Conservation (phyloP, 768 basidiomycete species). For the Cystobasidium tubakii region DNA sequence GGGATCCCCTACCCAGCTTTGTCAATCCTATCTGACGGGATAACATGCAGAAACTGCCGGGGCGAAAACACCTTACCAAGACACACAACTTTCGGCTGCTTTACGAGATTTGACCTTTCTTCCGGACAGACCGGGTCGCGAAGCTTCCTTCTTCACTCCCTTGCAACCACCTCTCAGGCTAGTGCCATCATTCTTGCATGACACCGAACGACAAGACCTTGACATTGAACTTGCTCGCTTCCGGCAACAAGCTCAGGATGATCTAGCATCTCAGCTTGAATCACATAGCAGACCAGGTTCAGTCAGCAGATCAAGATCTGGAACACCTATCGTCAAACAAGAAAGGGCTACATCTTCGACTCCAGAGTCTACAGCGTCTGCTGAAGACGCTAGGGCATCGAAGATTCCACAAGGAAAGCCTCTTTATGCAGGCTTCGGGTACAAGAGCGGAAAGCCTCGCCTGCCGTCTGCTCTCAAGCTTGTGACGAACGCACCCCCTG, state of each 20-base stretch:
- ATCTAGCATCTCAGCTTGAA: background rate
- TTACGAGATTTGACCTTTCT: slow-evolving; percentile 20
- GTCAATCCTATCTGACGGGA: too few relatives aligned
- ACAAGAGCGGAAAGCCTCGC: background rate
- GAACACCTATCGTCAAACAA: background rate
- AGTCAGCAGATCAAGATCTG: slow-evolving; percentile 1
- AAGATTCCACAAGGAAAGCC: background rate
- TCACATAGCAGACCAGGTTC: background rate
- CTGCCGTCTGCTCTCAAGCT: background rate
- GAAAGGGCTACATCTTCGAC: background rate
- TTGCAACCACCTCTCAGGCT: background rate
- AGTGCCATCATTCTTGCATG: background rate
- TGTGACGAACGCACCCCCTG: background rate
- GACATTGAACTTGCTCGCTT: slow-evolving; percentile 4
- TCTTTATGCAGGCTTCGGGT: background rate
- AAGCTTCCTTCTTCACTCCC: background rate
- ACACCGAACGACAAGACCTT: background rate
- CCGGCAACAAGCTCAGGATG: slow-evolving; percentile 16
- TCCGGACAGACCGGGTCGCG: background rate
- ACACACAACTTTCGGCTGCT: slow-evolving; percentile 9
- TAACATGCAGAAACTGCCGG: slow-evolving; percentile 5
- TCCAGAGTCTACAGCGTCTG: background rate
- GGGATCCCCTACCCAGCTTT: background rate
- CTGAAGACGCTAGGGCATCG: background rate
- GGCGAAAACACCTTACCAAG: slow-evolving; percentile 31